Percentiles rank a stretch among this genome's conserved stretches.
Evolutionary conservation across 2,329 filamentous ascomycete species (phyloP).

Genomic region (Fusarium musae): DNA sequence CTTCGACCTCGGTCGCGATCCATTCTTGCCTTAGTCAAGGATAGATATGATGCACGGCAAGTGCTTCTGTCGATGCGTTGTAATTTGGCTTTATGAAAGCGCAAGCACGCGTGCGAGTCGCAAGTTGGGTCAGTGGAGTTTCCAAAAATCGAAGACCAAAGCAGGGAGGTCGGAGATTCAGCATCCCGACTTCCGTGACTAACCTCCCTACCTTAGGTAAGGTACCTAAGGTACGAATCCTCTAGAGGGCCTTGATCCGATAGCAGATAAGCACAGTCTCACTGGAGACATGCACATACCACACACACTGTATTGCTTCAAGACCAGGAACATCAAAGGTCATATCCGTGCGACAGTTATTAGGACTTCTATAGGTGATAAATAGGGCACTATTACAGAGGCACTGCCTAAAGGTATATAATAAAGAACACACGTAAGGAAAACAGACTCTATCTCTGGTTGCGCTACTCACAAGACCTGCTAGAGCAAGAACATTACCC

Average conservation of each 20-base stretch:
- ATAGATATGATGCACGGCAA: slow-evolving; percentile 10
- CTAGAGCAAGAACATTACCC: background rate
- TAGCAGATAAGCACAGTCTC: slow-evolving; percentile 36
- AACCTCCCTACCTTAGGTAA: background rate
- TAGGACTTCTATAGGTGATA: background rate
- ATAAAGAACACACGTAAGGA: slow-evolving; percentile 5
- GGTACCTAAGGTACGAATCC: background rate
- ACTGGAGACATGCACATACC: background rate
- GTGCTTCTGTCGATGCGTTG: slow-evolving; percentile 10
- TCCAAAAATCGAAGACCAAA: slow-evolving; percentile 12
- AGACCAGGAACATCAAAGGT: background rate
- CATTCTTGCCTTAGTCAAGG: slow-evolving; percentile 39
- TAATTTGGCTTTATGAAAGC: slow-evolving; percentile 22
- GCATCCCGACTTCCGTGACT: slow-evolving; percentile 28
- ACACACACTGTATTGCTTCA: background rate
- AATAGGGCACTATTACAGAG: background rate
- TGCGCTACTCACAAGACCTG: background rate
- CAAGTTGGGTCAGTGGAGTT: slow-evolving; percentile 20
- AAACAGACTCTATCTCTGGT: slow-evolving; percentile 2
- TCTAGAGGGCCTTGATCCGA: background rate
- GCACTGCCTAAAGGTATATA: slow-evolving; percentile 6
- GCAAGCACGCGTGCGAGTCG: slow-evolving; percentile 41
- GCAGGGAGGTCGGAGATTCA: slow-evolving; percentile 39
- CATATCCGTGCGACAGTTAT: background rate
- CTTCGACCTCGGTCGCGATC: slow-evolving; percentile 54